Evolutionary conservation across 805 yeast genomes (phyloP).

Genomic region (Candida verbasci): DNA sequence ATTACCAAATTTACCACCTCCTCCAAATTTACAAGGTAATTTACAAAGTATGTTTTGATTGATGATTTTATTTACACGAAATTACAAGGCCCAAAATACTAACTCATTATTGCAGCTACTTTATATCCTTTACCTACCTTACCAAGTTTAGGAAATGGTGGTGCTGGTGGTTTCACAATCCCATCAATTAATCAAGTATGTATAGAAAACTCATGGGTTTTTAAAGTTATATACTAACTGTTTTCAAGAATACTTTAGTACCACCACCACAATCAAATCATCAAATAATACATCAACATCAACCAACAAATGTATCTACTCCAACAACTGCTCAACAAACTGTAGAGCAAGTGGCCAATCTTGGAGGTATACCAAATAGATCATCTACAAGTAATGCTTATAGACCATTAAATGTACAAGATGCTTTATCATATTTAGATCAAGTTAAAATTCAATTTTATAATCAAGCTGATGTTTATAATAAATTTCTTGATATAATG

Average conservation of each 20-base stretch:
- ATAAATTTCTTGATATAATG: constrained; percentile 95
- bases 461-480: constrained; percentile 92
- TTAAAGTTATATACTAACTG: not conserved
- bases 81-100: not conserved
- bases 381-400: constrained; percentile 44
- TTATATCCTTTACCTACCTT: constrained; percentile 49
- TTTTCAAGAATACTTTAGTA: constrained; percentile 11
- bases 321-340: constrained; percentile 12
- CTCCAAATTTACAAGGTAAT: constrained; percentile 41
- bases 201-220: not conserved
- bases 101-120: constrained; percentile 6
- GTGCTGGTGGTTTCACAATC: constrained; percentile 39
- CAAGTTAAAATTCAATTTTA: constrained; percentile 92
- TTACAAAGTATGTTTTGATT: constrained; percentile 35
- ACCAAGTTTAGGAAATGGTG: constrained; percentile 44
- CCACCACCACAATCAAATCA: constrained; percentile 26
- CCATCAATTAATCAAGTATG: constrained; percentile 40
- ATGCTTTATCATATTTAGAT: constrained; percentile 91
- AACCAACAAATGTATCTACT: constrained; percentile 16
- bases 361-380: constrained; percentile 37
- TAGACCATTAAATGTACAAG: constrained; percentile 89
- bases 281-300: constrained; percentile 10
- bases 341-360: constrained; percentile 12
- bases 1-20: constrained; percentile 60
- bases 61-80: not conserved